A percentile compares a stretch with the other conserved stretches of the same genome.
Conservation (phyloP, 23 red algal species). For the Pyropia haitanensis region DNA sequence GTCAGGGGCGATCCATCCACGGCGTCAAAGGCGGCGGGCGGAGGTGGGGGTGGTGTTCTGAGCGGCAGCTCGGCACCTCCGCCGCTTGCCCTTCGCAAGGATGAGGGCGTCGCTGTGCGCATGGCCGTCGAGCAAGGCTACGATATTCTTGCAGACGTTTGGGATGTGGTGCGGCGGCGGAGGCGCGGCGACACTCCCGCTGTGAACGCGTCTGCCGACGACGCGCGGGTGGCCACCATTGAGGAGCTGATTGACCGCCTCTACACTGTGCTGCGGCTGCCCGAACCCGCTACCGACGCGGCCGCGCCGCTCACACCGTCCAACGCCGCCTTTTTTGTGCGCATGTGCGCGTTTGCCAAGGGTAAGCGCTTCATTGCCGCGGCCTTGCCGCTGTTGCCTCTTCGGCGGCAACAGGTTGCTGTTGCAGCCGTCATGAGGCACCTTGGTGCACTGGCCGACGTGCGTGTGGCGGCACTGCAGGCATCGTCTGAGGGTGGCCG, state of each 20-base stretch:
- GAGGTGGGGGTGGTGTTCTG: not conserved
- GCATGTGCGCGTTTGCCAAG: not conserved
- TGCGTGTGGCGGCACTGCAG: too few species aligned
- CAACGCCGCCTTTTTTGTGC: not conserved
- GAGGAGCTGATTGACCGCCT: not conserved
- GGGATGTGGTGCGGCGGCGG: not conserved
- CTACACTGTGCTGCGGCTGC: not conserved
- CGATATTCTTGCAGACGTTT: conserved; percentile 1
- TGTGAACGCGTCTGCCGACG: not conserved
- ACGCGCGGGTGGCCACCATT: not conserved
- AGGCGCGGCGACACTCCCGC: not conserved
- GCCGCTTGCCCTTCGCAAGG: not conserved
- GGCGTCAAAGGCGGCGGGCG: not conserved
- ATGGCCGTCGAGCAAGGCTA: not conserved
- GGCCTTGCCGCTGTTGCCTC: too few species aligned
- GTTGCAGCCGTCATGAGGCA: too few species aligned
- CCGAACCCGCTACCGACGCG: not conserved
- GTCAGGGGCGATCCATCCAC: not conserved
- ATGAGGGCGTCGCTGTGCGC: not conserved
- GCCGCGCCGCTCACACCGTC: too few species aligned
- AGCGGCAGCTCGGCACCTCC: not conserved
- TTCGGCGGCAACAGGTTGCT: too few species aligned
- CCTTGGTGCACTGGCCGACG: too few species aligned
- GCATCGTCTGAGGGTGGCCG: too few species aligned
- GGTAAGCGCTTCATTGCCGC: conserved; percentile 1